A percentile compares a stretch with the other conserved stretches of the same genome.
Conservation (phyloP, 75 land plant genomes). For the Isoetes taiwanensis region DNA sequence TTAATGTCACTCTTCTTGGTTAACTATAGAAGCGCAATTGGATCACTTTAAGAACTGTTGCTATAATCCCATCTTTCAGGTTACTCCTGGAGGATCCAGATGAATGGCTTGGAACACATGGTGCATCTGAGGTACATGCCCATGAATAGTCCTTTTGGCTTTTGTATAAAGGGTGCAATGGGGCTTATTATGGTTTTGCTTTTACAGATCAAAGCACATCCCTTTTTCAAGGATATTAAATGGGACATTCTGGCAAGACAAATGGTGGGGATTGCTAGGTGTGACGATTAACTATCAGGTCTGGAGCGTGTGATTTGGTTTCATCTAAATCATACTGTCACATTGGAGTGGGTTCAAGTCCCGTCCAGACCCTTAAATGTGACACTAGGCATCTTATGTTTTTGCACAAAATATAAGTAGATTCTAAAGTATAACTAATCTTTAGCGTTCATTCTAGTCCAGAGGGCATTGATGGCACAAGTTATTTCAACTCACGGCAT, state of each 20-base stretch:
- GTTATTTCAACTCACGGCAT: slow-evolving; percentile 89
- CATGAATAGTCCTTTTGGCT: too few species aligned
- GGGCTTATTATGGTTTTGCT: not conserved
- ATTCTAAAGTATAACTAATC: not conserved
- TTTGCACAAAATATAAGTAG: too few species aligned
- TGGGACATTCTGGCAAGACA: slow-evolving; percentile 98
- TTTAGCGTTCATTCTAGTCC: slow-evolving; percentile 57
- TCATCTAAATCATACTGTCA: too few species aligned
- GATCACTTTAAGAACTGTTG: too few species aligned
- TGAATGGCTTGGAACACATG: slow-evolving; percentile 87
- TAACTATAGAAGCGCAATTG: too few species aligned
- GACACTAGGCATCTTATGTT: not conserved
- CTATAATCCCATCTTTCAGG: too few species aligned
- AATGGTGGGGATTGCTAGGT: slow-evolving; percentile 36
- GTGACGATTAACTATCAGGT: too few species aligned
- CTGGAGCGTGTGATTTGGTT: too few species aligned
- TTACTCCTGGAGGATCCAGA: slow-evolving; percentile 85
- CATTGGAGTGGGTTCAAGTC: too few species aligned
- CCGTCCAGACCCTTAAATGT: too few species aligned
- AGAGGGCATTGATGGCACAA: slow-evolving; percentile 78
- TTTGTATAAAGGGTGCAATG: too few species aligned
- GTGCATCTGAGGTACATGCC: slow-evolving; percentile 99
- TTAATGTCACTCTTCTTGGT: not conserved
- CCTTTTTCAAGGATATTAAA: slow-evolving; percentile 77
- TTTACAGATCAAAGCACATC: slow-evolving; percentile 78